Conservation (phyloP, 192 early-diverging fungal species). For the Entophlyctis luteolus region DNA sequence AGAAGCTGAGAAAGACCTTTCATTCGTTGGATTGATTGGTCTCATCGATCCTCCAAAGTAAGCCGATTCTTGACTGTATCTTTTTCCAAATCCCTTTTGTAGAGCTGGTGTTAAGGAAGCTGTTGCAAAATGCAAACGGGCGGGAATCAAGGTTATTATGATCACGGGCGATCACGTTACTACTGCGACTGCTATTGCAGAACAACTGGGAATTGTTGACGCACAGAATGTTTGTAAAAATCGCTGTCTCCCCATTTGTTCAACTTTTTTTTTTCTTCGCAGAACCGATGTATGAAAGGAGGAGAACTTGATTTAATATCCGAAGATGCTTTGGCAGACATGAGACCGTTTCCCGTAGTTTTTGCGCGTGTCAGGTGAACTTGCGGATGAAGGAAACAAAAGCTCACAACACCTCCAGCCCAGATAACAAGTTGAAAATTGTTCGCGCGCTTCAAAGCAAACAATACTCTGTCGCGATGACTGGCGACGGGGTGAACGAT, state of each 20-base stretch:
- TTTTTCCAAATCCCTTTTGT: neutral
- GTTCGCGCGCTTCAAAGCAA: conserved; percentile 82
- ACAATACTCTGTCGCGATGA: conserved; percentile 76
- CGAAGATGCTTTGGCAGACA: conserved; percentile 74
- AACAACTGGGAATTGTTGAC: conserved; percentile 82
- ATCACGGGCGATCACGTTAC: conserved; percentile 95
- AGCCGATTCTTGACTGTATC: neutral
- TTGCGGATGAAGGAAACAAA: no score
- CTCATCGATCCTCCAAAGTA: conserved; percentile 86
- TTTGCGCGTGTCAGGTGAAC: conserved; percentile 84
- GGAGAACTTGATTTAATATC: conserved; percentile 87
- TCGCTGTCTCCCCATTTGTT: neutral
- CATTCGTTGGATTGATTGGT: conserved; percentile 87
- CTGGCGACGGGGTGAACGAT: conserved; percentile 94
- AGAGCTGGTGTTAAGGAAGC: conserved; percentile 76
- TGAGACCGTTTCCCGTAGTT: conserved; percentile 87
- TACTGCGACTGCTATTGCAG: conserved; percentile 90
- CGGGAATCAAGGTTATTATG: conserved; percentile 95
- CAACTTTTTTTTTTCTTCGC: neutral
- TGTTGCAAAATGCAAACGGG: conserved; percentile 77
- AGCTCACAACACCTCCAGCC: no score
- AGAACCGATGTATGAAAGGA: conserved; percentile 79
- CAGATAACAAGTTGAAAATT: conserved; percentile 96
- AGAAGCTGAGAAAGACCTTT: conserved; percentile 69
- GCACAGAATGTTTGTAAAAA: conserved; percentile 36